Evolutionary conservation across 352 stramenopile species (phyloP).

Genomic region (Phytophthora chlamydospora): DNA sequence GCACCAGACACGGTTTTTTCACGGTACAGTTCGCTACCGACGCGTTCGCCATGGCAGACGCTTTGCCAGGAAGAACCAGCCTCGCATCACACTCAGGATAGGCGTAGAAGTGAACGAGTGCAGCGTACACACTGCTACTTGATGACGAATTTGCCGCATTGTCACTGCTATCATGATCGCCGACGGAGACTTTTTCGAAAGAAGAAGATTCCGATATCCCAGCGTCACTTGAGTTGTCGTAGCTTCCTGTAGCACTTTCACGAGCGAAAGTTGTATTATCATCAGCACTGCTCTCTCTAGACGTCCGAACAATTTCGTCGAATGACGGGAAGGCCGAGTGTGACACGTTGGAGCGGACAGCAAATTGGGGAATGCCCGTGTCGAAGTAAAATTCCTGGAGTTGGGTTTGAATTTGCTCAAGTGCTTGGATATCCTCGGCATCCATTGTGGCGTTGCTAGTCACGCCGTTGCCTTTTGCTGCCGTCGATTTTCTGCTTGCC

Average conservation of each 20-base stretch:
- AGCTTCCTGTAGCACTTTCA: constrained; percentile 2
- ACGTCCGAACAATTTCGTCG: constrained; percentile 28
- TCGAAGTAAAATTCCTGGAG: constrained; percentile 62
- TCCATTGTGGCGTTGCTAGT: constrained; percentile 9
- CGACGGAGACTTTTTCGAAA: background rate
- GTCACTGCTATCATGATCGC: background rate
- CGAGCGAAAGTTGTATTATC: background rate
- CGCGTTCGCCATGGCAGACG: constrained; percentile 1
- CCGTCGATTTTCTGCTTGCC: background rate
- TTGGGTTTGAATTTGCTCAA: constrained; percentile 39
- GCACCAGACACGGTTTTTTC: constrained; percentile 36
- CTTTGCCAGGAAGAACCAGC: constrained; percentile 13
- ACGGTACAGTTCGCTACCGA: constrained; percentile 30
- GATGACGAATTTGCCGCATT: constrained; percentile 22
- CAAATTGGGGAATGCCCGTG: constrained; percentile 56
- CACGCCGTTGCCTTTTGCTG: constrained; percentile 1
- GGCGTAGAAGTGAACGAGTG: constrained; percentile 51
- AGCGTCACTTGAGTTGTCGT: background rate
- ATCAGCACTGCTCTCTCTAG: background rate
- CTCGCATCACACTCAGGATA: constrained; percentile 41
- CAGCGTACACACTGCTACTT: constrained; percentile 34
- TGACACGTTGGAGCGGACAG: constrained; percentile 32
- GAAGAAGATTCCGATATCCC: background rate
- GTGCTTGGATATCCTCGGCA: constrained; percentile 28
- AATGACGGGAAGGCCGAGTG: constrained; percentile 40